Conservation (phyloP, 1,284 basidiomycete species). For the Fomitopsis schrenkii region DNA sequence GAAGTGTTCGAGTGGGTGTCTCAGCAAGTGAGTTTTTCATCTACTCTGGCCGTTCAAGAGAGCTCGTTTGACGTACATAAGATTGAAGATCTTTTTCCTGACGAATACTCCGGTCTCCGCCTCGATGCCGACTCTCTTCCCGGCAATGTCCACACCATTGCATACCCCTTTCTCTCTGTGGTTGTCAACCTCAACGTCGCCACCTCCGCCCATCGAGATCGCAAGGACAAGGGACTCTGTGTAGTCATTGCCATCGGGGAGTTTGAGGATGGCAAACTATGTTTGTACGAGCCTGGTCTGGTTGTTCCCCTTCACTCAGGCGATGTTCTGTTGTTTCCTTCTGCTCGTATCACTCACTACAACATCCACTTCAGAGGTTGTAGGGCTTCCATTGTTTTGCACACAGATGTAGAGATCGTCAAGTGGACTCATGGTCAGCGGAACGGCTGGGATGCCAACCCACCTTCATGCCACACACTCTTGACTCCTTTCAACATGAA, state of each 20-base stretch:
- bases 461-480: too few relatives aligned
- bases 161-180: neutral
- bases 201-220: neutral
- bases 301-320: neutral
- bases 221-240: neutral
- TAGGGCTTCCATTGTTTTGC: neutral
- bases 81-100: too few relatives aligned
- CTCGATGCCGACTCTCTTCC: too few relatives aligned
- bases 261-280: neutral
- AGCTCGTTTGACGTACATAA: too few relatives aligned
- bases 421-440: neutral
- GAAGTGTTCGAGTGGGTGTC: neutral
- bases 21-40: neutral
- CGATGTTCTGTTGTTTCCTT: neutral
- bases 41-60: too few relatives aligned
- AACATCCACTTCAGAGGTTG: neutral
- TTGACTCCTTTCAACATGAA: too few relatives aligned
- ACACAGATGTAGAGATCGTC: neutral
- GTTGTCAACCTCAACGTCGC: neutral
- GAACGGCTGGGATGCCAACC: neutral
- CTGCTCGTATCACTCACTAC: neutral
- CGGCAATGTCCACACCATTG: too few relatives aligned
- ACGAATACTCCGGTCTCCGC: too few relatives aligned
- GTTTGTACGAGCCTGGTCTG: neutral
- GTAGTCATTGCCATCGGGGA: neutral